Conservation (phyloP, 164 flowering plant species). For the Vitis rupestris region DNA sequence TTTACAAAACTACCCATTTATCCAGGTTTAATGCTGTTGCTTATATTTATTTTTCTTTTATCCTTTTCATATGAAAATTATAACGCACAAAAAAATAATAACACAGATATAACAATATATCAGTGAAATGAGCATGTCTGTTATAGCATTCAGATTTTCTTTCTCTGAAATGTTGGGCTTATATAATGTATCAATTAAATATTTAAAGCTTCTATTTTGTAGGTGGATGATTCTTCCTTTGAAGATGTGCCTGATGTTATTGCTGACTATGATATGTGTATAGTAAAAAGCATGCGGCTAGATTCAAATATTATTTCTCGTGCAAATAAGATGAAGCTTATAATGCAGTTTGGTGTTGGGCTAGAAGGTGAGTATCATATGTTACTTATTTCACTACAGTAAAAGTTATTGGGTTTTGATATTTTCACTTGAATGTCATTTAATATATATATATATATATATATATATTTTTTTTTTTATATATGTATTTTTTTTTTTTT, state of each 20-base stretch:
- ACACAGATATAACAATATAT: too few relatives aligned
- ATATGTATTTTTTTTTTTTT: too few relatives aligned
- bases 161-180: neutral
- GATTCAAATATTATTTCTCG: constrained; percentile 54
- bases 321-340: constrained; percentile 78
- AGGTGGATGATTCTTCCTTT: constrained; percentile 82
- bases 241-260: constrained; percentile 61
- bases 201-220: constrained; percentile 4
- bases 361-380: constrained; percentile 56
- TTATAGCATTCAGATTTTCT: neutral
- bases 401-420: neutral
- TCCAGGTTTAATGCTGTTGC: constrained; percentile 43
- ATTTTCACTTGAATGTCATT: neutral
- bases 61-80: neutral
- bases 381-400: neutral
- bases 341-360: constrained; percentile 93
- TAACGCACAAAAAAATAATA: too few relatives aligned
- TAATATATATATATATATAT: too few relatives aligned
- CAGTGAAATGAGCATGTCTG: too few relatives aligned
- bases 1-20: constrained; percentile 50
- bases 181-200: neutral
- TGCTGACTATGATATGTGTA: constrained; percentile 64
- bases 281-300: constrained; percentile 55
- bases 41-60: constrained; percentile 1
- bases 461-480: too few relatives aligned